These are phyloP conservation scores for Aspergillus hiratsukae DNA, from an alignment of 2,329 filamentous ascomycete genomes.

Conservation along the genomic window DNA sequence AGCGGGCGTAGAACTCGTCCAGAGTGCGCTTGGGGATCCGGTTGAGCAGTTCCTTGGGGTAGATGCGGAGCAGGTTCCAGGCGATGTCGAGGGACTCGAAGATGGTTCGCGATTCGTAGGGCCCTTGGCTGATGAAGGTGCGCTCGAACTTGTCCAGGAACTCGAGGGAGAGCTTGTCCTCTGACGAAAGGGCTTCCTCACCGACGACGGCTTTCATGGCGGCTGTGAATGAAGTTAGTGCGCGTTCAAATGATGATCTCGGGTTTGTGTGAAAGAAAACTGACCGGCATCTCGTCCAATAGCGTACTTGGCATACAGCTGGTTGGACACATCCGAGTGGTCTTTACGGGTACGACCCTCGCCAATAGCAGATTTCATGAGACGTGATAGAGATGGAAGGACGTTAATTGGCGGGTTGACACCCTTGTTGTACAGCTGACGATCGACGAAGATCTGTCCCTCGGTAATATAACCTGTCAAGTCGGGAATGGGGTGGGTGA, in stretches of 20 bases:
- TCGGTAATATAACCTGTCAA: constrained; percentile 99
- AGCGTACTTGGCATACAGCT: constrained; percentile 98
- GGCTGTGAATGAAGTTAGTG: constrained; percentile 44
- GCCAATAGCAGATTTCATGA: constrained; percentile 99
- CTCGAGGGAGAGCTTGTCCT: constrained; percentile 96
- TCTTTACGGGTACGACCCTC: constrained; percentile 95
- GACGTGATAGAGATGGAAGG: constrained; percentile 90
- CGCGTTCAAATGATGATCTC: background rate
- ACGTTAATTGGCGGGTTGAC: constrained; percentile 99
- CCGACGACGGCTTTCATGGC: constrained; percentile 99
- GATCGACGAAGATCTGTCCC: constrained; percentile 96
- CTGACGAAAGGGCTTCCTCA: constrained; percentile 89
- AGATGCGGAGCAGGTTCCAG: constrained; percentile 94
- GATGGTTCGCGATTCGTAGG: constrained; percentile 88
- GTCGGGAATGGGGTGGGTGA: constrained; percentile 98
- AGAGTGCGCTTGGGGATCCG: constrained; percentile 81
- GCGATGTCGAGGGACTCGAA: constrained; percentile 92
- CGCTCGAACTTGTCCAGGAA: constrained; percentile 98
- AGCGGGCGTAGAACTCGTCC: constrained; percentile 74
- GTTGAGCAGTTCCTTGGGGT: constrained; percentile 96
- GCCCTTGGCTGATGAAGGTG: constrained; percentile 84
- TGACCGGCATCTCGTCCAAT: constrained; percentile 85
- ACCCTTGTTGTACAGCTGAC: constrained; percentile 89
- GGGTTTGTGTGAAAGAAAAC: constrained; percentile 10
- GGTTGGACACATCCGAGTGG: constrained; percentile 97